Percentiles rank a stretch among this genome's conserved stretches.
phyloP scores from a whole-genome alignment of 331 rosid genomes.

The Quercus lobata region DNA sequence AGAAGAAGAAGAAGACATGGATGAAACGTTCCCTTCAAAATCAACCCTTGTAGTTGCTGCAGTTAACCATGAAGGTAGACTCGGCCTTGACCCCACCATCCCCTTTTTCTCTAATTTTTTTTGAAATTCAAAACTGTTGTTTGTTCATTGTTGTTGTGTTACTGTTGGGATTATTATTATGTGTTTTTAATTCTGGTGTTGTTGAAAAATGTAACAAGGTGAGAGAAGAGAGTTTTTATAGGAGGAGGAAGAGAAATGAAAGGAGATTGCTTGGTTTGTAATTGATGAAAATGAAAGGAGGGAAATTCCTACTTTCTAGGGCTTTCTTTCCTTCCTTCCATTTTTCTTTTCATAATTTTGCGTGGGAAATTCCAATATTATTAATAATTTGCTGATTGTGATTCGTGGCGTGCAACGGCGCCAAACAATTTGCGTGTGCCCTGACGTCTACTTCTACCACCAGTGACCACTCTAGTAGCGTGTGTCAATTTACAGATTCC shows the following conservation, averaged over 20 bases:
- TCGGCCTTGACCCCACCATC: constrained; percentile 40
- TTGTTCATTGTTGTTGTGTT: background rate
- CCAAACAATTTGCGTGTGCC: constrained; percentile 15
- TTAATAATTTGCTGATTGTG: background rate
- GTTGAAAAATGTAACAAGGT: too few species aligned
- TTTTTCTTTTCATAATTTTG: background rate
- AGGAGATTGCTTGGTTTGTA: background rate
- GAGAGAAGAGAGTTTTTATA: too few species aligned
- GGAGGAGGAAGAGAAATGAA: background rate
- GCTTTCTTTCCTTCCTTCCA: too few species aligned
- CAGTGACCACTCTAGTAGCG: too few species aligned
- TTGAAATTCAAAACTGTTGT: background rate
- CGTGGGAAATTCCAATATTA: background rate
- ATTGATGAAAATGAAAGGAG: too few species aligned
- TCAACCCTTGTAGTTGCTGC: constrained; percentile 35
- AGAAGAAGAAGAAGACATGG: constrained; percentile 8
- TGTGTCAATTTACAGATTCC: too few species aligned
- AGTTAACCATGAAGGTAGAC: constrained; percentile 43
- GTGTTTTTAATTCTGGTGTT: background rate
- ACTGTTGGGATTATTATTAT: background rate
- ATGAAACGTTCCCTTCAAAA: constrained; percentile 31
- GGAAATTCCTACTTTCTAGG: too few species aligned
- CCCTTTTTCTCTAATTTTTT: background rate
- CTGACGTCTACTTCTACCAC: background rate
- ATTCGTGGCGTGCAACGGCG: constrained; percentile 47